A percentile compares a stretch with the other conserved stretches of the same genome.
phyloP scores from a whole-genome alignment of 257 asterid genomes.

The Avicennia marina region DNA sequence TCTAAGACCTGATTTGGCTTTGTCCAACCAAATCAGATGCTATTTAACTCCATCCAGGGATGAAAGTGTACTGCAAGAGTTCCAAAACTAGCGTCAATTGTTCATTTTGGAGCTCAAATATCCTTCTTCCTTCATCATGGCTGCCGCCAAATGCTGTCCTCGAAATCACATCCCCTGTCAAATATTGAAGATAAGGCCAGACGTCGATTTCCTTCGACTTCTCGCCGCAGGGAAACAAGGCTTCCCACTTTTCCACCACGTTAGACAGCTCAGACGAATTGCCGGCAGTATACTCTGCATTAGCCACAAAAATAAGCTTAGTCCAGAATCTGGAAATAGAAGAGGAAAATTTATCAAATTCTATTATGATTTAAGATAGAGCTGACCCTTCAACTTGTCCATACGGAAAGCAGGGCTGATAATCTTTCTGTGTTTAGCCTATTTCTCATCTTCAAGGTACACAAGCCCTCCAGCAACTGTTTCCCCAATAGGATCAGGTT shows the following conservation, averaged over 20 bases:
- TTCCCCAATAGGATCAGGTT: slow-evolving; percentile 25
- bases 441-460: slow-evolving; percentile 34
- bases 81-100: not conserved
- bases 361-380: no score
- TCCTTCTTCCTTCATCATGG: slow-evolving; percentile 22
- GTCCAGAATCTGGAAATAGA: not conserved
- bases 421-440: slow-evolving; percentile 38
- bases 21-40: no score
- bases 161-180: slow-evolving; percentile 24
- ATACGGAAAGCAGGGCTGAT: slow-evolving; percentile 38
- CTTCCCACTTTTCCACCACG: slow-evolving; percentile 39
- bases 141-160: slow-evolving; percentile 26
- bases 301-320: not conserved
- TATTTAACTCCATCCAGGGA: slow-evolving; percentile 40
- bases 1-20: no score
- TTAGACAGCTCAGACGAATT: slow-evolving; percentile 31
- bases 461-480: slow-evolving; percentile 33
- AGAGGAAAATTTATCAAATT: not conserved
- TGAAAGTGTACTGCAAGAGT: not conserved
- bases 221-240: not conserved
- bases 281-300: slow-evolving; percentile 33
- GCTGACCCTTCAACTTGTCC: slow-evolving; percentile 49
- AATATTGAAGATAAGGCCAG: slow-evolving; percentile 18
- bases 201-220: slow-evolving; percentile 21
- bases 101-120: slow-evolving; percentile 25